Percentiles rank a stretch among this genome's conserved stretches.
Conservation (phyloP, 192 early-diverging fungal species). For the Pilobolus umbonatus region DNA sequence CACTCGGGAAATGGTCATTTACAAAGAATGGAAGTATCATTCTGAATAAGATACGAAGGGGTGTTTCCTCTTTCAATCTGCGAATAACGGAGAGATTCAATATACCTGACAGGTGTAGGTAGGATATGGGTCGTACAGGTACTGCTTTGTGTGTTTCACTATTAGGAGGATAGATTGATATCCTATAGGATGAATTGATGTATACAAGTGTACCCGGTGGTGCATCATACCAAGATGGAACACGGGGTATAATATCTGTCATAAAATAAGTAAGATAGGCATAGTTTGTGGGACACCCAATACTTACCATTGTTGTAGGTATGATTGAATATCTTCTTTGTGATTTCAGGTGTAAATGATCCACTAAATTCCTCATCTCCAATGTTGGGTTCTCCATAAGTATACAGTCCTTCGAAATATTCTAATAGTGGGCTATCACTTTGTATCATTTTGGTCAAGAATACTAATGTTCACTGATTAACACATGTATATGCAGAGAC, state of each 20-base stretch:
- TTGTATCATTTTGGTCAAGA: conserved; percentile 50
- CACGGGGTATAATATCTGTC: conserved; percentile 12
- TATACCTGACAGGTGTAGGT: conserved; percentile 48
- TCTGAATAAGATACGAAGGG: conserved; percentile 41
- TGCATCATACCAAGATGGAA: conserved; percentile 27
- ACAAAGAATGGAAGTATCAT: conserved; percentile 46
- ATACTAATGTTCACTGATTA: too few species aligned
- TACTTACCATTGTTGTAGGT: conserved; percentile 52
- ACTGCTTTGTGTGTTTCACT: conserved; percentile 40
- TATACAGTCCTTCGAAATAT: conserved; percentile 49
- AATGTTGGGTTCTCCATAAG: conserved; percentile 47
- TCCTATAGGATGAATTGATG: conserved; percentile 44
- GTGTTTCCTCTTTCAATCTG: conserved; percentile 37
- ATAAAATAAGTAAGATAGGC: not conserved
- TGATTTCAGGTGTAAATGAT: conserved; percentile 38
- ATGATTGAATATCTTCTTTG: conserved; percentile 54
- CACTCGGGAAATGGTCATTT: conserved; percentile 54
- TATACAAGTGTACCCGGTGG: conserved; percentile 52
- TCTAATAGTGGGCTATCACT: conserved; percentile 40
- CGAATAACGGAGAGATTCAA: conserved; percentile 40
- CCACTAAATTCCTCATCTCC: conserved; percentile 46
- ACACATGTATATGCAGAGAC: not conserved
- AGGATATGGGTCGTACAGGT: conserved; percentile 48
- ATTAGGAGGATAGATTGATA: conserved; percentile 50
- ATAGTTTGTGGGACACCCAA: too few species aligned